Conservation (phyloP, 306 rosid species). For the Begonia masoniana region DNA sequence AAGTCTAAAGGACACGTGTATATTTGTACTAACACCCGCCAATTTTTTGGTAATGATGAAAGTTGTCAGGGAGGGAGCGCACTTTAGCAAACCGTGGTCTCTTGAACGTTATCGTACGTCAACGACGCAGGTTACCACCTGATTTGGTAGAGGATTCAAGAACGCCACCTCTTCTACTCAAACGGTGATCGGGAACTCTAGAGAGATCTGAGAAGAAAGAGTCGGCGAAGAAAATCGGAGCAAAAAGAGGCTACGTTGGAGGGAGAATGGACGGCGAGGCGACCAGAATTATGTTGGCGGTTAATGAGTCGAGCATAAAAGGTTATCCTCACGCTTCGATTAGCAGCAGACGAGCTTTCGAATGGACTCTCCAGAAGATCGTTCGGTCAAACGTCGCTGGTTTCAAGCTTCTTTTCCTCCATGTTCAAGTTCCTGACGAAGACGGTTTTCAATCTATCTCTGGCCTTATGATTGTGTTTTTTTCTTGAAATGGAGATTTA, state of each 20-base stretch:
- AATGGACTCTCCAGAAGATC: conserved; percentile 81
- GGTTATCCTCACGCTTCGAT: conserved; percentile 86
- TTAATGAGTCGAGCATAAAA: conserved; percentile 78
- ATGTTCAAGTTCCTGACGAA: conserved; percentile 86
- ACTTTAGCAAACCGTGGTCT: no score
- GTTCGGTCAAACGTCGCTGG: conserved; percentile 46
- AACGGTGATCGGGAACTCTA: not conserved
- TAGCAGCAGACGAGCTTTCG: conserved; percentile 80
- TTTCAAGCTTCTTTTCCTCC: conserved; percentile 68
- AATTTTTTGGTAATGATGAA: no score
- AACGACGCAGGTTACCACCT: no score
- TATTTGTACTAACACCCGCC: no score
- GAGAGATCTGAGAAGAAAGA: conserved; percentile 1
- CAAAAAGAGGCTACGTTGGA: conserved; percentile 7
- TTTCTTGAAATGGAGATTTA: no score
- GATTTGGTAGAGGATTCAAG: no score
- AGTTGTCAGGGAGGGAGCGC: no score
- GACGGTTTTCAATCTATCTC: conserved; percentile 43
- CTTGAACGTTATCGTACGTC: no score
- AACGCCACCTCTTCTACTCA: not conserved
- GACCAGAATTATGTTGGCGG: conserved; percentile 70
- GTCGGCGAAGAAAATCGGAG: not conserved
- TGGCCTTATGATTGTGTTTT: conserved; percentile 7
- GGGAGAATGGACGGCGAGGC: conserved; percentile 22
- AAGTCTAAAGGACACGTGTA: no score